phyloP scores from a whole-genome alignment of 2,329 filamentous ascomycete species.

The Fusarium nygamai region DNA sequence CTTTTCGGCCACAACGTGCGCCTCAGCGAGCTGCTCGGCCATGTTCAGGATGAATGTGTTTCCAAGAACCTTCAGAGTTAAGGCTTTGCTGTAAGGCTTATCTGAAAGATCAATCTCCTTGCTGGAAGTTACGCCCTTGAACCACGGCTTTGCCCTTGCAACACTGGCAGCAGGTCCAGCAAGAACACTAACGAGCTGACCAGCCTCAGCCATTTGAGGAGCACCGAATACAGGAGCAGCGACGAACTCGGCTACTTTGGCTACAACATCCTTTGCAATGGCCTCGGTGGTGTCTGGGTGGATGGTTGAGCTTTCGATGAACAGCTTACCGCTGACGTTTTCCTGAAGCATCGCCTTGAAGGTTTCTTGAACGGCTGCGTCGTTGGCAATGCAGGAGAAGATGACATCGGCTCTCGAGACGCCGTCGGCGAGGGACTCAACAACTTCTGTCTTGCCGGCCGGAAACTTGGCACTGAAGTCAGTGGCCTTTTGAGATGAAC shows the following conservation, averaged over 20 bases:
- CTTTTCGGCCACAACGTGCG: conserved; percentile 82
- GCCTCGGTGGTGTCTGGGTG: conserved; percentile 82
- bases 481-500: conserved; percentile 72
- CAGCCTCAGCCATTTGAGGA: conserved; percentile 74
- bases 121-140: conserved; percentile 76
- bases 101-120: conserved; percentile 76
- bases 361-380: conserved; percentile 74
- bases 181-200: conserved; percentile 77
- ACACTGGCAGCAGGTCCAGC: conserved; percentile 72
- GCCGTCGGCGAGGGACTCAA: conserved; percentile 71
- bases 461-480: conserved; percentile 71
- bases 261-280: conserved; percentile 66
- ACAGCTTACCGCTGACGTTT: conserved; percentile 75
- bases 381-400: conserved; percentile 84
- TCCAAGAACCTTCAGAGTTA: conserved; percentile 81
- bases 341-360: conserved; percentile 64
- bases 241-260: conserved; percentile 76
- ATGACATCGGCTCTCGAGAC: conserved; percentile 78
- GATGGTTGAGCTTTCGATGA: conserved; percentile 89
- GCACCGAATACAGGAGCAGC: conserved; percentile 77
- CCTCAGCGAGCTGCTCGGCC: conserved; percentile 82
- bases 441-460: conserved; percentile 70
- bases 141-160: conserved; percentile 73
- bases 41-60: conserved; percentile 89
- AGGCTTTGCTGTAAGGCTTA: conserved; percentile 74